phyloP scores from a whole-genome alignment of 1,284 basidiomycete species.

The Chalciporus sp. region DNA sequence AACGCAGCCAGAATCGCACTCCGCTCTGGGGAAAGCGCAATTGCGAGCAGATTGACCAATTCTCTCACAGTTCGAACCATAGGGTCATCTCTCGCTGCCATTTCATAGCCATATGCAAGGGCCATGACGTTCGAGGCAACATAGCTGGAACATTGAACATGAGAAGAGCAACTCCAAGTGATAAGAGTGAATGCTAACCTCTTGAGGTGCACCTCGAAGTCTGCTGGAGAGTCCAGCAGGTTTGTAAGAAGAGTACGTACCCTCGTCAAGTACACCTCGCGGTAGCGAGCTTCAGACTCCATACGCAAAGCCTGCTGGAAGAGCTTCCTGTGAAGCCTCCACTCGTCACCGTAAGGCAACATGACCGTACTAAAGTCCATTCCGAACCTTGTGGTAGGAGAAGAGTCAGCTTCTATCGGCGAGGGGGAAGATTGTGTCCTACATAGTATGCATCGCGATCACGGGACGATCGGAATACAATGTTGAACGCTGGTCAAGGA shows the following conservation, averaged over 20 bases:
- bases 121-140: constrained; percentile 30
- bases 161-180: background rate
- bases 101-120: constrained; percentile 27
- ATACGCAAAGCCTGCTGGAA: constrained; percentile 26
- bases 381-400: constrained; percentile 16
- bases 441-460: constrained; percentile 21
- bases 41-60: constrained; percentile 22
- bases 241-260: constrained; percentile 20
- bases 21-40: constrained; percentile 21
- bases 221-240: constrained; percentile 24
- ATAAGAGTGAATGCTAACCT: constrained; percentile 7
- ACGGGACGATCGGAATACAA: constrained; percentile 30
- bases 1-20: constrained; percentile 23
- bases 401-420: background rate
- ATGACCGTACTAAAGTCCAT: constrained; percentile 28
- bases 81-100: constrained; percentile 20
- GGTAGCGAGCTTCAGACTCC: constrained; percentile 17
- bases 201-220: constrained; percentile 27
- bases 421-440: background rate
- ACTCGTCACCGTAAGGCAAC: constrained; percentile 27
- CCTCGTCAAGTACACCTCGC: constrained; percentile 21
- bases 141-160: constrained; percentile 13
- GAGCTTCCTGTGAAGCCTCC: constrained; percentile 28
- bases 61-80: constrained; percentile 19
- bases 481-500: constrained; percentile 27